Evolutionary conservation across 768 basidiomycete genomes (phyloP), one percentile per base, ranked within the genome.

Genomic region (Xerocomus spinulosus): DNA sequence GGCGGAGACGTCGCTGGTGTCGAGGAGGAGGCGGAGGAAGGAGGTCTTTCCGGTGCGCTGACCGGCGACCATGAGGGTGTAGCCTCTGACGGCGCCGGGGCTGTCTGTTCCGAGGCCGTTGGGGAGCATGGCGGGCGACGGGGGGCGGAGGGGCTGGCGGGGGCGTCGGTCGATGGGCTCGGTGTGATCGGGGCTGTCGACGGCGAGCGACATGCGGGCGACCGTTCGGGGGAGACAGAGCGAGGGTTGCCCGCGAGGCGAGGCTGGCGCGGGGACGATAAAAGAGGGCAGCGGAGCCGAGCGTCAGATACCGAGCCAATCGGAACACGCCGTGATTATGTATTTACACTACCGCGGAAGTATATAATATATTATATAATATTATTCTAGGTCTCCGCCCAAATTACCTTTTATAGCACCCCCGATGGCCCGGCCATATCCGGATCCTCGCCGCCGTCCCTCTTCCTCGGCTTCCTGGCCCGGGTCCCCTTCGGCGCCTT

Each of bases 41-140:
- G 87, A 84, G 20, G 88, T 89, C 77, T 92, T 92, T 70, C 87
- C 86, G 70, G 85, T 83, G 70, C 83, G 75, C 63, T 80, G 82
- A 43, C 88, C 88, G 49, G 87, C 88, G 61, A 88, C 87, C 72
- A 91, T 84, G 67, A 91, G 72, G 57, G 83, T 83, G 72, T 79
- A 78, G 30, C 71, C 70, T 60, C 57, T 63, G 62, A 60, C 54
- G 48, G 51, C 52, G 61, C 46, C 50, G 58, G 49, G 48, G 51
- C 40, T 61, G 51, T 60, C 43, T 45, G 60, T 51, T 61, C 66
- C 66, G 64, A 53, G 44, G 51, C 62, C 64, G 56, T 57, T 50
- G 45, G 58, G 57, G 54, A 50, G 52, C 51, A 39, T 48, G 46
- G 51, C 17, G 56, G 60, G 56, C 46, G 47, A 55, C 56, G 61